Base-by-base conservation (phyloP, 371 early-diverging fungal species). In the Neoconidiobolus thromboides region DNA sequence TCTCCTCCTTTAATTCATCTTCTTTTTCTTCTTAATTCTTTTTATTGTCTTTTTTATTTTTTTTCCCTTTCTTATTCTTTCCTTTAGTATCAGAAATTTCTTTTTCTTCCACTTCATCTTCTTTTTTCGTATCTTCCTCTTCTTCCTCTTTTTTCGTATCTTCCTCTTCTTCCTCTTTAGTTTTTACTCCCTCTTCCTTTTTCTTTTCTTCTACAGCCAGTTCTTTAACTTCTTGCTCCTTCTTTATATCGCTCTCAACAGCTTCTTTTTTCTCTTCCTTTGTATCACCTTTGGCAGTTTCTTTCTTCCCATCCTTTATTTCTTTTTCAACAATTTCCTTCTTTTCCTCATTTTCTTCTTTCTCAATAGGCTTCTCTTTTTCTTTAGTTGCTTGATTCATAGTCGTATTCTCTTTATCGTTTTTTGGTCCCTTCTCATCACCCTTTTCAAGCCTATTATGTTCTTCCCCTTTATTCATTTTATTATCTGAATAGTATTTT, bases 1-100 rank as follows among this genome's bases (percentile, higher is more conserved):
- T 26, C 26, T 64, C 51, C 42, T 39, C 46, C 61, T 68, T 43
- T 67, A 42, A 38, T 36, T 7, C 39, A 7, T 42, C 43, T 36
- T 38, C 14, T 12, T 36, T 44, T 3, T 57, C 12, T 40, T 57
- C 57, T 26, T 42, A 12, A 43, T 6, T 44, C 43, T 3, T 36
- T 57, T 26, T 12, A 9, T 3, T 26, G 3, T 43, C 15, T 38
- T 38, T 7, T 42, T 37, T 41, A 1, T 55, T 39, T 40, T 5
- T 39, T 55, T 55, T 39, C 4, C 6, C 39, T 42, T 12, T n/a
- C 47, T 26, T 14, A 26, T 50, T 37, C 5, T 50, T 14, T 26
- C 6, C 37, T 3, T 10, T 37, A 10, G 7, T 47, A 47, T 7
- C 10, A 47, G 47, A 10, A 47, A n/a, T 10, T 47, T 47, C 47